Evolutionary conservation across 2,329 filamentous ascomycete genomes (phyloP).

Genomic region (Paraphaeosphaeria minitans): DNA sequence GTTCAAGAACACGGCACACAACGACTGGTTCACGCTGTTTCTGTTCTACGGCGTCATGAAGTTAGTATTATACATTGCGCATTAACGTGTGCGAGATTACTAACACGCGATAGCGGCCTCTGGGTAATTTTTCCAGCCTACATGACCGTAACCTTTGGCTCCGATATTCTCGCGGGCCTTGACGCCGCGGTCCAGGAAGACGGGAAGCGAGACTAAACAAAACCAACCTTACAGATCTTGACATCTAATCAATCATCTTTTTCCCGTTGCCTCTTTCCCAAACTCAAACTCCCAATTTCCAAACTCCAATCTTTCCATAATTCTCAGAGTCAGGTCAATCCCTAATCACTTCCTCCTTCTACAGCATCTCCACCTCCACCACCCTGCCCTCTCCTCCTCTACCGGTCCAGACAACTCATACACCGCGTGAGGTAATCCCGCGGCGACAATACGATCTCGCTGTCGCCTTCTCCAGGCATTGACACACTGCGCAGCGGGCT

Average conservation of each 20-base stretch:
- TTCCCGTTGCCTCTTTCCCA: neutral
- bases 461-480: slow-evolving; percentile 15
- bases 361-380: neutral
- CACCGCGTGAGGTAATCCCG: neutral
- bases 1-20: slow-evolving; percentile 68
- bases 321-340: neutral
- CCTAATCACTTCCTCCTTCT: neutral
- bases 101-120: slow-evolving; percentile 55
- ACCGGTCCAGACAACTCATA: neutral
- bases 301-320: neutral
- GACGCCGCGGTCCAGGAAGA: slow-evolving; percentile 49
- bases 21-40: slow-evolving; percentile 58
- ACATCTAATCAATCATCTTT: neutral
- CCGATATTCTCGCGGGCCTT: slow-evolving; percentile 66
- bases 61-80: slow-evolving; percentile 51
- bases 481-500: neutral
- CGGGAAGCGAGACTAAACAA: slow-evolving; percentile 33
- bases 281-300: neutral
- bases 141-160: slow-evolving; percentile 64
- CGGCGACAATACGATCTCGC: neutral
- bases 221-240: neutral
- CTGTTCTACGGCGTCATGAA: slow-evolving; percentile 70
- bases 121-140: slow-evolving; percentile 70
- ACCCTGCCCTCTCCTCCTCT: neutral
- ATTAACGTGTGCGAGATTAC: slow-evolving; percentile 6